Conservation (phyloP, 768 basidiomycete species). For the Leucogyrophana mollusca region DNA sequence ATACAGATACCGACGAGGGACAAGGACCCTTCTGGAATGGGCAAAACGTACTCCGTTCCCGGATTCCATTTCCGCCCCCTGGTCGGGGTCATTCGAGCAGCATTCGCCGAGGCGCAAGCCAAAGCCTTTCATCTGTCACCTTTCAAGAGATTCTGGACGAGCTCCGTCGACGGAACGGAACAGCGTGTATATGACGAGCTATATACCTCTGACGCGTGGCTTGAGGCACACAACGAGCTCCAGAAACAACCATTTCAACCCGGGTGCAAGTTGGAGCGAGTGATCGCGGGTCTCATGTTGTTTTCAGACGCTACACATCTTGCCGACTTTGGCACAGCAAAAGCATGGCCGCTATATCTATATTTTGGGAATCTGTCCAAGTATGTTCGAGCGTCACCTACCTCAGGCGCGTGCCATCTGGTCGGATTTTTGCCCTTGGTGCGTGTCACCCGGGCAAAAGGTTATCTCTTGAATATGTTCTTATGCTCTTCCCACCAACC, state of each 20-base stretch:
- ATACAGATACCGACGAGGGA: not conserved
- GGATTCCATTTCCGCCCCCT: conserved; percentile 16
- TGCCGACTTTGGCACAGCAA: conserved; percentile 16
- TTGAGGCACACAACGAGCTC: conserved; percentile 15
- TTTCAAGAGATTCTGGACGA: conserved; percentile 17
- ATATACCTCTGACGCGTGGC: conserved; percentile 15
- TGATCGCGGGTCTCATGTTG: not conserved
- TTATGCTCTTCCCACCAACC: not conserved
- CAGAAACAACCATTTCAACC: conserved; percentile 8
- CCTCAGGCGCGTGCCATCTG: conserved; percentile 13
- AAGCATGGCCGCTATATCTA: conserved; percentile 17
- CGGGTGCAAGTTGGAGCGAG: conserved; percentile 11
- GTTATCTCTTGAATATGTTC: conserved; percentile 16
- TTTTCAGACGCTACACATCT: conserved; percentile 9
- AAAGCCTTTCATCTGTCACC: conserved; percentile 21
- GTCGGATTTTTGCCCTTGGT: conserved; percentile 2
- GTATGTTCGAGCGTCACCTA: conserved; percentile 10
- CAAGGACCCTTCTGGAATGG: not conserved
- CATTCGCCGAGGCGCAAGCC: not conserved
- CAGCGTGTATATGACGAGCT: conserved; percentile 15
- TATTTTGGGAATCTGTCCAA: conserved; percentile 16
- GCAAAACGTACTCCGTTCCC: not conserved
- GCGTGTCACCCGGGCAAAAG: not conserved
- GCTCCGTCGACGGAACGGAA: not conserved
- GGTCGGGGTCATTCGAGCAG: conserved; percentile 7